Evolutionary conservation across 2,329 filamentous ascomycete species (phyloP).

Genomic region (Colletotrichum musicola): DNA sequence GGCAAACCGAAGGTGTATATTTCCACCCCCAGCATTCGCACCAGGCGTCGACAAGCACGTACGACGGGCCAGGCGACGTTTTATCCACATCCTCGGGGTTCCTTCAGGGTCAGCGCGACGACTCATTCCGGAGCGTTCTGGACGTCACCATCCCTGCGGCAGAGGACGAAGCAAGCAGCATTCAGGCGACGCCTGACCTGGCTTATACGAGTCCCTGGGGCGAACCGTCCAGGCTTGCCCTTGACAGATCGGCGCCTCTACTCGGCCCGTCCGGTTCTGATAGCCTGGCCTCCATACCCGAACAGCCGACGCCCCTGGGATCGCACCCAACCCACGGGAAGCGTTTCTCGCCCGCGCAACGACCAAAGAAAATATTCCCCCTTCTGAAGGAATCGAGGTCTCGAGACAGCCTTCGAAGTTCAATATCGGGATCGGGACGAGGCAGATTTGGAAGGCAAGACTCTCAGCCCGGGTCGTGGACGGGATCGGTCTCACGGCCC

Average conservation of each 20-base stretch:
- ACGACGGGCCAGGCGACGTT: conserved; percentile 41
- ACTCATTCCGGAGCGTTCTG: conserved; percentile 46
- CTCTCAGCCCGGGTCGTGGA: conserved; percentile 29
- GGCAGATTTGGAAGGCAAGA: conserved; percentile 29
- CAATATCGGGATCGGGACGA: conserved; percentile 25
- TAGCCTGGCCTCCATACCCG: conserved; percentile 37
- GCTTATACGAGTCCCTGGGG: conserved; percentile 40
- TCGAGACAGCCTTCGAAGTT: conserved; percentile 23
- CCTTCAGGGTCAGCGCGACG: conserved; percentile 40
- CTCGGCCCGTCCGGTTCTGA: conserved; percentile 26
- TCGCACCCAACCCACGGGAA: conserved; percentile 34
- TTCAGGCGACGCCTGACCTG: conserved; percentile 43
- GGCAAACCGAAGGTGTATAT: conserved; percentile 24
- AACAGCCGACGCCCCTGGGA: conserved; percentile 30
- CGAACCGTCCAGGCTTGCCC: conserved; percentile 31
- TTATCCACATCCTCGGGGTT: conserved; percentile 33
- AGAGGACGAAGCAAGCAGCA: conserved; percentile 37
- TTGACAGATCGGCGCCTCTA: conserved; percentile 7
- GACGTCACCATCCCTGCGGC: conserved; percentile 46
- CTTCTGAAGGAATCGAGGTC: conserved; percentile 13
- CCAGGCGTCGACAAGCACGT: conserved; percentile 34
- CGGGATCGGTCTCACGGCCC: conserved; percentile 33
- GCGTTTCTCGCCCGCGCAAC: conserved; percentile 29
- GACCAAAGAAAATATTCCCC: conserved; percentile 8
- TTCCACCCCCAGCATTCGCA: conserved; percentile 27